phyloP scores from a whole-genome alignment of 225 moss, liverwort and hornwort species.

The Asterella californica region DNA sequence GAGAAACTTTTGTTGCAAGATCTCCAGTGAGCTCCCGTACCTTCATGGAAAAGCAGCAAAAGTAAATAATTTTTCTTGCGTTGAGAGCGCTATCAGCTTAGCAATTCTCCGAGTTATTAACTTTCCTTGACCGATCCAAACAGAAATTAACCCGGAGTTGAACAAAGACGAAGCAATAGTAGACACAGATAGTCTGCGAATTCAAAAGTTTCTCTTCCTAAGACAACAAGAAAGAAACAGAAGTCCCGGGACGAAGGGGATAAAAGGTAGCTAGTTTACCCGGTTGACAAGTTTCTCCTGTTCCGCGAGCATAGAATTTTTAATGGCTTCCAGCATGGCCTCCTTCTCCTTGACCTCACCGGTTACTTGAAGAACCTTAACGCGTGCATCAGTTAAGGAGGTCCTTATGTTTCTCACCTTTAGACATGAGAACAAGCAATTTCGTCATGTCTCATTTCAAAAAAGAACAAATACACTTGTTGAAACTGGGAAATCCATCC shows the following conservation, averaged over 20 bases:
- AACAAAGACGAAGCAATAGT: too few relatives aligned
- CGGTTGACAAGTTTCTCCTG: constrained; percentile 52
- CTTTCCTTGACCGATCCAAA: not conserved
- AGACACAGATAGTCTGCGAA: not conserved
- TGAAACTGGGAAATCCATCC: too few relatives aligned
- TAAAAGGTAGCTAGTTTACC: constrained; percentile 33
- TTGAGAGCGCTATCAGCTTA: too few relatives aligned
- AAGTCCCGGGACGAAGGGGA: not conserved
- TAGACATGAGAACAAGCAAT: constrained; percentile 20
- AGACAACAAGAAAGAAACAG: not conserved
- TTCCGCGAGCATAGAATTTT: constrained; percentile 54
- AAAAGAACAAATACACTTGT: not conserved
- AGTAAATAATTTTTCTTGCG: not conserved
- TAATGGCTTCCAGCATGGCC: constrained; percentile 53
- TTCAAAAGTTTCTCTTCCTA: not conserved
- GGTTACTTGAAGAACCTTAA: constrained; percentile 63
- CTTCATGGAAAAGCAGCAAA: constrained; percentile 30
- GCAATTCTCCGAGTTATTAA: not conserved
- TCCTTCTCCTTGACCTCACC: constrained; percentile 67
- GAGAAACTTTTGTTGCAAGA: constrained; percentile 57
- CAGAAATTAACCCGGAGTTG: too few relatives aligned
- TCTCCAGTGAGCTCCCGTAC: constrained; percentile 81
- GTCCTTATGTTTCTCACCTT: constrained; percentile 56
- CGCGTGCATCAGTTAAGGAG: constrained; percentile 52
- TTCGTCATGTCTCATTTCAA: not conserved